Evolutionary conservation across 768 basidiomycete genomes (phyloP).

Genomic region (Dentipellis sp.): DNA sequence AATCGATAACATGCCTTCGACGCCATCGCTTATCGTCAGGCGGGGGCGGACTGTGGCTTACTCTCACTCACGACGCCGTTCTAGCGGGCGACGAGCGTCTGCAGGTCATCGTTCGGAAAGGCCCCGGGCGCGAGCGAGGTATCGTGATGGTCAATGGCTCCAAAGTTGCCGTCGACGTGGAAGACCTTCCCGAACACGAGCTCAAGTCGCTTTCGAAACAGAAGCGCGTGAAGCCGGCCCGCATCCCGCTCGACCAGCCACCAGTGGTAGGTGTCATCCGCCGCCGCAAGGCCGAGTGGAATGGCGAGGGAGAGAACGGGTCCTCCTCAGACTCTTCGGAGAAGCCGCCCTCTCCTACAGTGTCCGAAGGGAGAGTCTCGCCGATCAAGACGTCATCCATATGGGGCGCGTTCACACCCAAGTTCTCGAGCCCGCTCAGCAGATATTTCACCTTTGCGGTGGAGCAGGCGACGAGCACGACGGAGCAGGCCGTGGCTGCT

Average conservation of each 20-base stretch:
- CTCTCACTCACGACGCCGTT: constrained; percentile 78
- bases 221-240: constrained; percentile 77
- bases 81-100: constrained; percentile 72
- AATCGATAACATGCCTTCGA: constrained; percentile 69
- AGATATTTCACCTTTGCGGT: constrained; percentile 69
- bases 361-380: constrained; percentile 4
- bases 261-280: constrained; percentile 68
- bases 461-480: constrained; percentile 63
- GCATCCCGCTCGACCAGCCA: constrained; percentile 91
- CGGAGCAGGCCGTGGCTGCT: constrained; percentile 71
- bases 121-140: constrained; percentile 62
- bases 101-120: constrained; percentile 64
- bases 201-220: constrained; percentile 73
- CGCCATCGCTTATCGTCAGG: constrained; percentile 79
- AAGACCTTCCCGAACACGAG: constrained; percentile 81
- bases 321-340: background rate
- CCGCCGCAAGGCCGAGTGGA: constrained; percentile 65
- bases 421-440: constrained; percentile 58
- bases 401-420: constrained; percentile 50
- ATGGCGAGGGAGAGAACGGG: constrained; percentile 31
- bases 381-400: constrained; percentile 17
- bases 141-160: constrained; percentile 85
- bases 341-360: background rate
- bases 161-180: constrained; percentile 75
- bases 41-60: constrained; percentile 93